Base-by-base conservation (phyloP, 2,329 filamentous ascomycete genomes). In the Diaporthe sp. region DNA sequence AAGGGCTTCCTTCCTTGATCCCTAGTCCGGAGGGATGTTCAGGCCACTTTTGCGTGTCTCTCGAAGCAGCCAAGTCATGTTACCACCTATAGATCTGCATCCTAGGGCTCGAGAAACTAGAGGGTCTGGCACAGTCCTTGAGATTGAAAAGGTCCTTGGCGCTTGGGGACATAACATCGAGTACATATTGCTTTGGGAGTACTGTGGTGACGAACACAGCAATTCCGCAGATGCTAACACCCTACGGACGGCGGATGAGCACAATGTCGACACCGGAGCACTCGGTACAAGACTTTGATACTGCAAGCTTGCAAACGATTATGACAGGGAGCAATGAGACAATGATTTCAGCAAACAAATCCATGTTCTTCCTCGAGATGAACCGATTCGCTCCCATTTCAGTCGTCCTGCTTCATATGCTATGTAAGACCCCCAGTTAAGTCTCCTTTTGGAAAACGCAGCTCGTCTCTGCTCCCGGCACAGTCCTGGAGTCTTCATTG, bases 341-440 rank as follows among this genome's bases (percentile, higher is more conserved):
- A 10, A 58, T 70, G 19, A 47, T 27, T 22, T 65, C 37, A 30
- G 44, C 32, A 51, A 72, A 73, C 25, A 69, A 55, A 39, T 39
- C 73, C n/a, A 75, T 75, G 74, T 73, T 71, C 53, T 73, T 75
- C 32, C 66, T 73, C 37, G 74, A 75, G 53, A 61, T 75, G 51
- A 59, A 73, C n/a, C 74, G 71, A 2, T 75, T 68, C 42, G 73
- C 72, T n/a, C 73, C 73, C 37, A 70, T 75, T 6, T 86, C 85
- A 0, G 78, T 88, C 5, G 79, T 89, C 19, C 81, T 89, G 71
- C 81, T 88, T 17, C 87, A 88, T 75, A 86, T 87, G 44, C 87
- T 87, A 66, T 86, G 61, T 66, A 66, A 50, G 61, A 8, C 27
- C 32, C 39, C 61, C 44, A 42, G 19, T n/a, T 30, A 12, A 27